phyloP scores from a whole-genome alignment of 768 basidiomycete genomes.

The Hydnomerulius pinastri region DNA sequence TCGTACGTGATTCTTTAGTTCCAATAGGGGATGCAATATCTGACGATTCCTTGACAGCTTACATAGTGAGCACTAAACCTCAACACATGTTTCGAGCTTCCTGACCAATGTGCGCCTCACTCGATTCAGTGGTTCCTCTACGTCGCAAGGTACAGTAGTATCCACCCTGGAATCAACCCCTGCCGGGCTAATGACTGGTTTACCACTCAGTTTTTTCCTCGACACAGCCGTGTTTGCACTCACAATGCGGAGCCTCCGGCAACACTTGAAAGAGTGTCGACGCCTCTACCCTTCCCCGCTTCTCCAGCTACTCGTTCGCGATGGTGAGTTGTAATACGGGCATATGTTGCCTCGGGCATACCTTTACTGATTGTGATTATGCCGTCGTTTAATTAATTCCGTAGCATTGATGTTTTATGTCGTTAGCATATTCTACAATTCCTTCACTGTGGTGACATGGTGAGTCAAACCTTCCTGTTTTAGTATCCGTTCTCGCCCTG shows the following conservation, averaged over 20 bases:
- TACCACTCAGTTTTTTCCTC: slow-evolving; percentile 5
- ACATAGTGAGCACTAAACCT: not conserved
- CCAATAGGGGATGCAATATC: too few species aligned
- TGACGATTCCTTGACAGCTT: not conserved
- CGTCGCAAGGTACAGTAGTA: slow-evolving; percentile 8
- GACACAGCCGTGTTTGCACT: slow-evolving; percentile 2
- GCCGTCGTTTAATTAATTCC: not conserved
- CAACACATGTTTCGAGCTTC: not conserved
- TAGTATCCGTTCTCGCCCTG: not conserved
- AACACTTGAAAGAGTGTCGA: slow-evolving; percentile 1
- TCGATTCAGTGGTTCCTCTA: slow-evolving; percentile 5
- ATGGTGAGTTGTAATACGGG: slow-evolving; percentile 5
- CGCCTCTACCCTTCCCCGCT: slow-evolving; percentile 10
- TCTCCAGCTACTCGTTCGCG: slow-evolving; percentile 10
- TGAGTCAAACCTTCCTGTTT: not conserved
- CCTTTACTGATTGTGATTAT: not conserved
- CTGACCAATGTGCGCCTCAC: not conserved
- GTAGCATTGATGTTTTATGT: slow-evolving; percentile 8
- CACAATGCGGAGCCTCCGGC: slow-evolving; percentile 8
- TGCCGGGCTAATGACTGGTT: not conserved
- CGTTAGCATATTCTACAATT: slow-evolving; percentile 1
- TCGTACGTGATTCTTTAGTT: not conserved
- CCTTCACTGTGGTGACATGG: not conserved
- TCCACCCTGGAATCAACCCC: not conserved
- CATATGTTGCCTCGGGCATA: not conserved